phyloP scores from a whole-genome alignment of 306 rosid species.

The Alnus rubra region DNA sequence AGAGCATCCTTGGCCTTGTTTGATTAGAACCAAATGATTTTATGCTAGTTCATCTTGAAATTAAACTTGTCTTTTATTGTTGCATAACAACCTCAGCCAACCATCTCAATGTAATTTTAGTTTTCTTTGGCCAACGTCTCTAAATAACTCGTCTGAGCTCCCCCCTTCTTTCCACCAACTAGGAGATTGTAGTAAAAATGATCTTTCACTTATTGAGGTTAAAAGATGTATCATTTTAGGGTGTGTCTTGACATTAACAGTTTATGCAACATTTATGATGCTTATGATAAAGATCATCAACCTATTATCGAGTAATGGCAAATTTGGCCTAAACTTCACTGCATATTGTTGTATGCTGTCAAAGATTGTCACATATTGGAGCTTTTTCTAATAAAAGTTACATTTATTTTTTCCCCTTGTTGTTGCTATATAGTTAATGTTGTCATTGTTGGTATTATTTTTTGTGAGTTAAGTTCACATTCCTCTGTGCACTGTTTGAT shows the following conservation, averaged over 20 bases:
- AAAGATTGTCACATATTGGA: neutral
- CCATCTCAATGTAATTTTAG: neutral
- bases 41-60: constrained; percentile 10
- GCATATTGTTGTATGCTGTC: neutral
- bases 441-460: neutral
- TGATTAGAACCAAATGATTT: constrained; percentile 2
- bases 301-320: neutral
- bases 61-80: neutral
- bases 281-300: neutral
- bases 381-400: neutral
- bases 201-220: neutral
- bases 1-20: neutral
- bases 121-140: neutral
- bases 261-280: neutral
- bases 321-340: neutral
- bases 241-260: neutral
- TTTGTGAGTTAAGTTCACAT: neutral
- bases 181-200: neutral
- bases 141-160: neutral
- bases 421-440: neutral
- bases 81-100: neutral
- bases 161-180: neutral
- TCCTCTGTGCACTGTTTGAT: neutral
- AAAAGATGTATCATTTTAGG: neutral
- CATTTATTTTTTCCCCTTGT: neutral